These are phyloP conservation scores for Euptelea pleiosperma DNA, from an alignment of 164 flowering plant genomes.

Conservation along the genomic window DNA sequence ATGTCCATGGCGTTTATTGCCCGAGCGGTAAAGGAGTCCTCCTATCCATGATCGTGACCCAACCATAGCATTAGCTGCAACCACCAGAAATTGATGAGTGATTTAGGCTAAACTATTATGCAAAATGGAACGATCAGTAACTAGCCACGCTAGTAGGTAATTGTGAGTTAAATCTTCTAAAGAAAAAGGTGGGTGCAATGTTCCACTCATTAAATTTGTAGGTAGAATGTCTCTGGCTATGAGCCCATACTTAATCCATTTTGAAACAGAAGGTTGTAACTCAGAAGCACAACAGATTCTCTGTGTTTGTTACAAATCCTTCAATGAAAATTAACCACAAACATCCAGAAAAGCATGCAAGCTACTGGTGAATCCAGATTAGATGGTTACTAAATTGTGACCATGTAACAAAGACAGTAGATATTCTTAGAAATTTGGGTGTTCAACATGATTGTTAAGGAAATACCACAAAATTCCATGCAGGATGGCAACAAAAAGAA, in stretches of 20 bases:
- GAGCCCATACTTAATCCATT: not conserved
- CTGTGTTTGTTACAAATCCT: too few relatives aligned
- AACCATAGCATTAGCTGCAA: conserved; percentile 97
- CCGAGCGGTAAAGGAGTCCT: conserved; percentile 57
- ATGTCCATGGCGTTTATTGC: conserved; percentile 44
- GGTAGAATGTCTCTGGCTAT: not conserved
- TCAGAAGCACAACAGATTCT: too few relatives aligned
- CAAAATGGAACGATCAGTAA: not conserved
- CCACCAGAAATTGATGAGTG: conserved; percentile 24
- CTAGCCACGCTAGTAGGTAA: not conserved
- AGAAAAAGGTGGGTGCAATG: too few relatives aligned
- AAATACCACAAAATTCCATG: too few relatives aligned
- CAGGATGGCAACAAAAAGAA: too few relatives aligned
- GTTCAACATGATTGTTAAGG: not conserved
- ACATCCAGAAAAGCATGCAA: not conserved
- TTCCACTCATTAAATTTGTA: too few relatives aligned
- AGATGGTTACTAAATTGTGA: not conserved
- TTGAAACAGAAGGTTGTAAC: too few relatives aligned
- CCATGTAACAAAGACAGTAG: not conserved
- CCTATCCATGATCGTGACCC: conserved; percentile 90
- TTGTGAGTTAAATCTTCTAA: not conserved
- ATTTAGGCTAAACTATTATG: not conserved
- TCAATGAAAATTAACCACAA: not conserved
- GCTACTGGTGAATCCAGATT: not conserved
- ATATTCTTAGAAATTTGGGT: not conserved